Percentiles rank a stretch among this genome's conserved stretches.
phyloP scores from a whole-genome alignment of 2,329 filamentous ascomycete genomes.

The Alternaria gansuensis region DNA sequence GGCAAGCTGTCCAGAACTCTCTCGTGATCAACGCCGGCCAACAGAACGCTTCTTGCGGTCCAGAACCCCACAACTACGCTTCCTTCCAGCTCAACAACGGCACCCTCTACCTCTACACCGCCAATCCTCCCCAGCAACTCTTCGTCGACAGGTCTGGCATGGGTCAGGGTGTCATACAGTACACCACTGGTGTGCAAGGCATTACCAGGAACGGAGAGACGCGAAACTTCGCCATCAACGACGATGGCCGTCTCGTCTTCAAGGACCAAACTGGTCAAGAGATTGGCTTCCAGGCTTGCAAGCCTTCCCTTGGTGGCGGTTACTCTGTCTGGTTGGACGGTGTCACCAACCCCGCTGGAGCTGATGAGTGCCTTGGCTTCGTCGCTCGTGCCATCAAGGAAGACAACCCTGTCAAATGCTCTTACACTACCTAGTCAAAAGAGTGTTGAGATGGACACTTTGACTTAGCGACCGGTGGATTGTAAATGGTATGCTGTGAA shows the following conservation, averaged over 20 bases:
- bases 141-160: slow-evolving; percentile 67
- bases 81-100: slow-evolving; percentile 61
- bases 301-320: slow-evolving; percentile 55
- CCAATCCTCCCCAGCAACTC: slow-evolving; percentile 58
- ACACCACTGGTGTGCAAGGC: slow-evolving; percentile 58
- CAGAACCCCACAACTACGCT: slow-evolving; percentile 51
- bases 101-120: slow-evolving; percentile 60
- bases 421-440: slow-evolving; percentile 27
- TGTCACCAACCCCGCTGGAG: slow-evolving; percentile 35
- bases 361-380: slow-evolving; percentile 49
- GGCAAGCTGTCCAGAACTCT: slow-evolving; percentile 58
- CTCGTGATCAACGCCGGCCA: slow-evolving; percentile 56
- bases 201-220: slow-evolving; percentile 57
- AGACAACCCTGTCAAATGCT: slow-evolving; percentile 29
- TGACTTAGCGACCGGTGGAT: not conserved
- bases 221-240: slow-evolving; percentile 59
- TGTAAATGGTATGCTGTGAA: not conserved
- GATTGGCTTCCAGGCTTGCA: slow-evolving; percentile 63
- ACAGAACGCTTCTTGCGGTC: slow-evolving; percentile 61
- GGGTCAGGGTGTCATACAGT: slow-evolving; percentile 65
- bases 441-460: not conserved
- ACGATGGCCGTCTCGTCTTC: slow-evolving; percentile 58
- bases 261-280: slow-evolving; percentile 39
- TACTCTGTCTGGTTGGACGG: slow-evolving; percentile 43
- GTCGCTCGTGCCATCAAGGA: slow-evolving; percentile 38